phyloP scores from a whole-genome alignment of 2,329 filamentous ascomycete species.

The Xylariaceae sp. region DNA sequence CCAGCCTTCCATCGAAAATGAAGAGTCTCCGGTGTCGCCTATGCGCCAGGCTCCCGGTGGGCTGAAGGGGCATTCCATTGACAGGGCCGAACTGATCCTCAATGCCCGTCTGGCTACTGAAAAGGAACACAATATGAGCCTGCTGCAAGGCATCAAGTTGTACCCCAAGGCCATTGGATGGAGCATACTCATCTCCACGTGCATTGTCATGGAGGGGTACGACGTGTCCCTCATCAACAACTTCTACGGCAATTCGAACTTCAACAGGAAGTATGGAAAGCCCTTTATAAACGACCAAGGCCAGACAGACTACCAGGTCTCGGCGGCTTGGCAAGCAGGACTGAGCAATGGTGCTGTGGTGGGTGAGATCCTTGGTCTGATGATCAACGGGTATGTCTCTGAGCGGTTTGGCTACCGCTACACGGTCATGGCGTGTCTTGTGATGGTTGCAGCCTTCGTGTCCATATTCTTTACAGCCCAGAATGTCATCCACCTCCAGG shows the following conservation, averaged over 20 bases:
- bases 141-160: conserved; percentile 69
- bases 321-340: conserved; percentile 57
- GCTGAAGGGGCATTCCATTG: conserved; percentile 12
- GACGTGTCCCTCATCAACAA: conserved; percentile 78
- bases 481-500: conserved; percentile 53
- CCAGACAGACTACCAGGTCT: conserved; percentile 44
- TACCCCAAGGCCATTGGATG: conserved; percentile 85
- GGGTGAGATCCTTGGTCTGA: conserved; percentile 62
- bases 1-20: too few relatives aligned
- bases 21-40: background rate
- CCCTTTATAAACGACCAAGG: conserved; percentile 37
- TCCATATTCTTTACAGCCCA: conserved; percentile 61
- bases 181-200: conserved; percentile 82
- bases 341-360: conserved; percentile 46
- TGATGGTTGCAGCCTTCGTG: conserved; percentile 52
- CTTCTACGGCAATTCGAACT: conserved; percentile 60
- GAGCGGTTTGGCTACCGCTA: conserved; percentile 64
- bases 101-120: conserved; percentile 48
- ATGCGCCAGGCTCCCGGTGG: conserved; percentile 10
- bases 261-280: conserved; percentile 54
- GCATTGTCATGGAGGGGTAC: conserved; percentile 88
- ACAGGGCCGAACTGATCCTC: conserved; percentile 37
- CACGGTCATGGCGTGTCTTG: conserved; percentile 56
- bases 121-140: conserved; percentile 64
- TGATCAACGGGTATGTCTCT: conserved; percentile 60